Conservation (phyloP, 495 filamentous ascomycete species). For the Beverwykella pulmonaria region DNA sequence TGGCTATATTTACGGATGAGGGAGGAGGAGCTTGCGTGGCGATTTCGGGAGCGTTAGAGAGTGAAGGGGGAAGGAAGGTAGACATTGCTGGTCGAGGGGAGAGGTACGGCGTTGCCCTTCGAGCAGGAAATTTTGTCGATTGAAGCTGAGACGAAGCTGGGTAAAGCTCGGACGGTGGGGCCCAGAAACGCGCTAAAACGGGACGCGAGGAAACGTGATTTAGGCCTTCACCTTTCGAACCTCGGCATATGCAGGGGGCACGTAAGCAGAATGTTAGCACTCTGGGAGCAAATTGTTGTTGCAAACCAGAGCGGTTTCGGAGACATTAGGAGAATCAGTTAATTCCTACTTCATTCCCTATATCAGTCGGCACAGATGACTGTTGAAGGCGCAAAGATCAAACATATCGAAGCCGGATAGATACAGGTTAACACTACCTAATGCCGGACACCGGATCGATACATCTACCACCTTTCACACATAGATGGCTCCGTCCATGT, state of each 20-base stretch:
- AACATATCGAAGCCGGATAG: not conserved
- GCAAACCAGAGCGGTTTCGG: no score
- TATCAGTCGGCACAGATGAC: no score
- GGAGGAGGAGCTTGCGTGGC: not conserved
- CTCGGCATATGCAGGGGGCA: no score
- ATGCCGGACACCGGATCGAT: not conserved
- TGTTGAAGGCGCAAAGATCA: no score
- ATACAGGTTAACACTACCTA: not conserved
- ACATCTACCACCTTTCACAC: not conserved
- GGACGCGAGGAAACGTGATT: constrained; percentile 16
- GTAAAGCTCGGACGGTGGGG: not conserved
- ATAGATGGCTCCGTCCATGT: not conserved
- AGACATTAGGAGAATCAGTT: no score
- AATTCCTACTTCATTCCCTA: no score
- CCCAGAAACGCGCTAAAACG: not conserved
- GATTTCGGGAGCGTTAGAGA: not conserved
- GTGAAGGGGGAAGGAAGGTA: not conserved
- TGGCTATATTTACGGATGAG: not conserved
- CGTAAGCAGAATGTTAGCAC: no score
- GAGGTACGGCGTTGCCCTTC: not conserved
- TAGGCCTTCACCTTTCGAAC: not conserved
- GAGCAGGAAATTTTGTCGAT: no score
- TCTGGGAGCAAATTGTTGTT: no score
- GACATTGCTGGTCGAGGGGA: not conserved
- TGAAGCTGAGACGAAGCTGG: not conserved